Conservation (phyloP, 1,139 yeast species). For the Sugiyamaella sp. region DNA sequence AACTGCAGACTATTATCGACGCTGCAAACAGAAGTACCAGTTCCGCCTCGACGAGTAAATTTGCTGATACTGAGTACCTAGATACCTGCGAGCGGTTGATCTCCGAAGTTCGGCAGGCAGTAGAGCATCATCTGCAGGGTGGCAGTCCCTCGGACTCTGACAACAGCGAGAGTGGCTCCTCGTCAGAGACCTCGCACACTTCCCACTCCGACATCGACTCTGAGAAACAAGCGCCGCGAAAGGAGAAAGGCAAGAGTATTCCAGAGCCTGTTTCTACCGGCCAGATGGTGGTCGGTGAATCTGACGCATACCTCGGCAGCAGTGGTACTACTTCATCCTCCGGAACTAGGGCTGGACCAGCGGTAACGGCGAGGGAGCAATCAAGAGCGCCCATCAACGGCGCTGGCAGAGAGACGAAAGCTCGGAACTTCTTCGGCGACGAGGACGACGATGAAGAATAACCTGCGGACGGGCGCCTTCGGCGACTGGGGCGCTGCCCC, state of each 20-base stretch:
- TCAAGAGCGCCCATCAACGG: no score
- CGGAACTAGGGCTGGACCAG: no score
- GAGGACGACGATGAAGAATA: conserved; percentile 17
- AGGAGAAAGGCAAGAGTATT: conserved; percentile 9
- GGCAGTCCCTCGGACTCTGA: not conserved
- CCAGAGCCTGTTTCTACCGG: no score
- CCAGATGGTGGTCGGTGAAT: no score
- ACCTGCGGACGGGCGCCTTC: no score
- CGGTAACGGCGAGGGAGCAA: no score
- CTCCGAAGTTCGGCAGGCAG: conserved; percentile 28
- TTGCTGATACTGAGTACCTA: conserved; percentile 43
- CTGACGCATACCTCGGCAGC: no score
- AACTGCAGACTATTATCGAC: conserved; percentile 40
- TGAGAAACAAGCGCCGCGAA: not conserved
- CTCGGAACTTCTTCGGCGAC: conserved; percentile 20
- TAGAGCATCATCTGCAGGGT: not conserved
- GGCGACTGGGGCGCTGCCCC: no score
- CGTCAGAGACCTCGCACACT: not conserved
- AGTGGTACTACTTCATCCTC: no score
- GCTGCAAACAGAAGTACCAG: conserved; percentile 15
- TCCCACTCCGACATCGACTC: conserved; percentile 13
- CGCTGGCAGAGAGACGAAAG: conserved; percentile 16
- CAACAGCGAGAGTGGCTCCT: not conserved
- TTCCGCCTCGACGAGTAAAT: conserved; percentile 32
- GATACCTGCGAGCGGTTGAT: conserved; percentile 42